Evolutionary conservation across 2,329 filamentous ascomycete genomes (phyloP).

Genomic region (Fusarium sp.): DNA sequence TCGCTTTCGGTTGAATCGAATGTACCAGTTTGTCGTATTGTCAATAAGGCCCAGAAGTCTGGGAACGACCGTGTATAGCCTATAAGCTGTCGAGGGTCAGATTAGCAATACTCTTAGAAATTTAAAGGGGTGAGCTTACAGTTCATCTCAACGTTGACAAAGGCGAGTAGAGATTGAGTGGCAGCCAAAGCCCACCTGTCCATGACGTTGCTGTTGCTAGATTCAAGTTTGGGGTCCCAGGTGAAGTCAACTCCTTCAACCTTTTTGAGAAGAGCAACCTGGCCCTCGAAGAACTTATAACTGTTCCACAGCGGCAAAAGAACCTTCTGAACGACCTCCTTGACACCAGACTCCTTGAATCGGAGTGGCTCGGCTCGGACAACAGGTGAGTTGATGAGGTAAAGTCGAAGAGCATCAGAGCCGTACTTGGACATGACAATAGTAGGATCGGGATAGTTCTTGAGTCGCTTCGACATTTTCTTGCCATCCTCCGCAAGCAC

Average conservation of each 20-base stretch:
- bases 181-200: slow-evolving; percentile 95
- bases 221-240: slow-evolving; percentile 81
- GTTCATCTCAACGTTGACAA: slow-evolving; percentile 92
- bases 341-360: slow-evolving; percentile 93
- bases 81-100: slow-evolving; percentile 62
- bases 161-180: slow-evolving; percentile 89
- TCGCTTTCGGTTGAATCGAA: slow-evolving; percentile 90
- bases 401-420: slow-evolving; percentile 91
- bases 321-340: slow-evolving; percentile 93
- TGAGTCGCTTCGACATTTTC: slow-evolving; percentile 98
- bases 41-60: slow-evolving; percentile 86
- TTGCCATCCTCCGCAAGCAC: slow-evolving; percentile 95
- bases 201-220: slow-evolving; percentile 89
- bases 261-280: slow-evolving; percentile 88
- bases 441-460: slow-evolving; percentile 92
- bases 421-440: slow-evolving; percentile 89
- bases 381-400: slow-evolving; percentile 96
- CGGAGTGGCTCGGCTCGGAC: slow-evolving; percentile 89
- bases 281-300: slow-evolving; percentile 95
- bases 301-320: slow-evolving; percentile 94
- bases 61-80: slow-evolving; percentile 91
- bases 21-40: slow-evolving; percentile 99
- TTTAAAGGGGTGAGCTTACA: slow-evolving; percentile 58
- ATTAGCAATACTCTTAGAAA: background rate
- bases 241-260: slow-evolving; percentile 79